These are phyloP conservation scores for Entonaema liquescens DNA, from an alignment of 495 filamentous ascomycete genomes.

Conservation along the genomic window DNA sequence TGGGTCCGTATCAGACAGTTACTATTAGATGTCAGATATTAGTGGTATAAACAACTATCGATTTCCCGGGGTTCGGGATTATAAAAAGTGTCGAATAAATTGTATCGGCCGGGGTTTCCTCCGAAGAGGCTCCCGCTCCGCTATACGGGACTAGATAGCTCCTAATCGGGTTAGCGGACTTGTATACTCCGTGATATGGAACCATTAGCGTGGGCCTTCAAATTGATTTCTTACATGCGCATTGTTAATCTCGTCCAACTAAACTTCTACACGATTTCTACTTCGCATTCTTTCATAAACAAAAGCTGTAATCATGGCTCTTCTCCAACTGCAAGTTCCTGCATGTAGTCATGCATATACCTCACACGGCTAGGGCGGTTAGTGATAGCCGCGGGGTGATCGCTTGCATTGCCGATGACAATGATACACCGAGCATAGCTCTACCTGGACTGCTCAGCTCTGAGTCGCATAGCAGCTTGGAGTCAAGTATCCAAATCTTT, in stretches of 20 bases:
- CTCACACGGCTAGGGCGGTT: conserved; percentile 6
- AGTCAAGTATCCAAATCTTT: conserved; percentile 8
- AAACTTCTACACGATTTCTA: conserved; percentile 8
- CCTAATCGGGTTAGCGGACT: conserved; percentile 48
- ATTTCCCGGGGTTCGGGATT: neutral
- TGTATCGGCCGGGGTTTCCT: conserved; percentile 18
- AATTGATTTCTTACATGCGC: neutral
- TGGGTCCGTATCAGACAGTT: neutral
- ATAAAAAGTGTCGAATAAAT: neutral
- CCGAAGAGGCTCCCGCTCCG: conserved; percentile 30
- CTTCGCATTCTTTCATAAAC: conserved; percentile 4
- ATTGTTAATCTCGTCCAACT: neutral
- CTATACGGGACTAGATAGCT: conserved; percentile 34
- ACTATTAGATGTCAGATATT: neutral
- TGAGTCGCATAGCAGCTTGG: neutral
- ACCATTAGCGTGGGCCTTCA: conserved; percentile 21
- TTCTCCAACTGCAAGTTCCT: conserved; percentile 17
- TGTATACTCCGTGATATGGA: conserved; percentile 44
- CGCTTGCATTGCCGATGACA: conserved; percentile 17
- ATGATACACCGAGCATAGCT: neutral
- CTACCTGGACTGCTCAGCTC: neutral
- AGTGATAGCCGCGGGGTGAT: conserved; percentile 21
- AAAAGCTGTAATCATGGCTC: neutral
- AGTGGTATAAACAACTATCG: neutral
- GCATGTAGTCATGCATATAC: conserved; percentile 25